These are phyloP conservation scores for Fusarium nisikadoi DNA, from an alignment of 2,329 filamentous ascomycete species.

Conservation along the genomic window DNA sequence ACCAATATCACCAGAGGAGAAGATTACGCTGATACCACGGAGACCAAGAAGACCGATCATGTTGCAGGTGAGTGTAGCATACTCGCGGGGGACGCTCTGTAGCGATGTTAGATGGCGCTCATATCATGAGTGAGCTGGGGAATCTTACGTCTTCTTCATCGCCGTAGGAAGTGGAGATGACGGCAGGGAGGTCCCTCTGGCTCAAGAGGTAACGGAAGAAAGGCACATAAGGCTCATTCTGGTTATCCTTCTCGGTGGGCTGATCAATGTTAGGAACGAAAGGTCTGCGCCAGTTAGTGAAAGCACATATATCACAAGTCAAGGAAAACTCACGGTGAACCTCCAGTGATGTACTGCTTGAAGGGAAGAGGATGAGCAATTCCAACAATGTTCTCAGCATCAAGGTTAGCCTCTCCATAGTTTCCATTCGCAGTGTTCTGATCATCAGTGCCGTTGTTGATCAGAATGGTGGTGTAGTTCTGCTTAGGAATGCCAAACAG, in stretches of 20 bases:
- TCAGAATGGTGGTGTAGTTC: slow-evolving; percentile 22
- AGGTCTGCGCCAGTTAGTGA: not conserved
- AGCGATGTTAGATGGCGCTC: not conserved
- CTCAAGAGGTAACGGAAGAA: slow-evolving; percentile 19
- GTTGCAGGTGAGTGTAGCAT: slow-evolving; percentile 23
- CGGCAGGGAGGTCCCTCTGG: slow-evolving; percentile 9
- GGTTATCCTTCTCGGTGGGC: slow-evolving; percentile 18
- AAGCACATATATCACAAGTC: rapidly evolving
- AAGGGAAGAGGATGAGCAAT: slow-evolving; percentile 32
- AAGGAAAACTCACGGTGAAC: not conserved
- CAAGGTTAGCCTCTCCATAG: slow-evolving; percentile 17
- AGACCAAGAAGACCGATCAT: slow-evolving; percentile 22
- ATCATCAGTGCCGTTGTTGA: slow-evolving; percentile 25
- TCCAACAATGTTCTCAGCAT: slow-evolving; percentile 30
- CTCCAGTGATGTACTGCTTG: slow-evolving; percentile 30
- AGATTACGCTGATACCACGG: slow-evolving; percentile 50
- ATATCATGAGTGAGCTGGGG: rapidly evolving
- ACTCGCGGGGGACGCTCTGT: slow-evolving; percentile 21
- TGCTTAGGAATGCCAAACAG: slow-evolving; percentile 24
- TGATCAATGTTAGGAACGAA: slow-evolving; percentile 27
- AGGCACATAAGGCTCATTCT: slow-evolving; percentile 23
- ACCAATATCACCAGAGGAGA: slow-evolving; percentile 49
- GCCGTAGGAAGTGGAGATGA: slow-evolving; percentile 20
- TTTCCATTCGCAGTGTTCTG: slow-evolving; percentile 9
- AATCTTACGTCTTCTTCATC: slow-evolving; percentile 21